Evolutionary conservation across 345 rosid species (phyloP).

Genomic region (Populus davidiana): DNA sequence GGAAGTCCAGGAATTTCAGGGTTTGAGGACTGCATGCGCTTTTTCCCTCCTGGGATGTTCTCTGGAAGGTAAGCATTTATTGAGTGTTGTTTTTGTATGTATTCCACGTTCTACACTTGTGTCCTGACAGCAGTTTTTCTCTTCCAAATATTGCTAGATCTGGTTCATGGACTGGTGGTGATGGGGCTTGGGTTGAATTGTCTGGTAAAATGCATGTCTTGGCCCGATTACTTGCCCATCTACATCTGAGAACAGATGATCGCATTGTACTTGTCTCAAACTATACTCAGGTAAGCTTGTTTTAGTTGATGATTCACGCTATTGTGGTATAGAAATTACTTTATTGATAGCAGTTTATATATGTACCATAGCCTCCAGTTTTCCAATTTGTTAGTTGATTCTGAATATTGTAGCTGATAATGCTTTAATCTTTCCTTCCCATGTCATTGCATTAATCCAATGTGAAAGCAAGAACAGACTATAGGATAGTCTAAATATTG

Average conservation of each 20-base stretch:
- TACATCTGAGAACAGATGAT: constrained; percentile 77
- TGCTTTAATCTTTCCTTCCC: neutral
- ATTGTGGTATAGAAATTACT: neutral
- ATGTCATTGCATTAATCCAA: constrained; percentile 1
- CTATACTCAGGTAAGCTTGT: constrained; percentile 75
- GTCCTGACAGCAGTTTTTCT: constrained; percentile 9
- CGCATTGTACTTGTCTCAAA: constrained; percentile 97
- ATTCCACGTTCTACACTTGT: neutral
- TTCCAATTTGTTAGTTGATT: neutral
- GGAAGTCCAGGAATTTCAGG: constrained; percentile 77
- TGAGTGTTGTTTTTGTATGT: neutral
- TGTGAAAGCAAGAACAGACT: neutral
- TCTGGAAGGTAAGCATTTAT: constrained; percentile 68
- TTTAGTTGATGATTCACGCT: neutral
- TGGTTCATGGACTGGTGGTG: constrained; percentile 93
- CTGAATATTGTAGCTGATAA: neutral
- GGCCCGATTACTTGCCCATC: constrained; percentile 80
- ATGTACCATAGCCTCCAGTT: neutral
- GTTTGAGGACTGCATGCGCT: constrained; percentile 78
- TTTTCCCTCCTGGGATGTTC: constrained; percentile 91
- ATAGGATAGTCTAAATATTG: neutral
- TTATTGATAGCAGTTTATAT: constrained; percentile 10
- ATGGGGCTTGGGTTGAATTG: constrained; percentile 96
- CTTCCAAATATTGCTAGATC: constrained; percentile 46
- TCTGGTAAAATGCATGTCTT: constrained; percentile 98